Evolutionary conservation across 2,329 filamentous ascomycete genomes (phyloP).

Genomic region (Tricladium varicosporioides): DNA sequence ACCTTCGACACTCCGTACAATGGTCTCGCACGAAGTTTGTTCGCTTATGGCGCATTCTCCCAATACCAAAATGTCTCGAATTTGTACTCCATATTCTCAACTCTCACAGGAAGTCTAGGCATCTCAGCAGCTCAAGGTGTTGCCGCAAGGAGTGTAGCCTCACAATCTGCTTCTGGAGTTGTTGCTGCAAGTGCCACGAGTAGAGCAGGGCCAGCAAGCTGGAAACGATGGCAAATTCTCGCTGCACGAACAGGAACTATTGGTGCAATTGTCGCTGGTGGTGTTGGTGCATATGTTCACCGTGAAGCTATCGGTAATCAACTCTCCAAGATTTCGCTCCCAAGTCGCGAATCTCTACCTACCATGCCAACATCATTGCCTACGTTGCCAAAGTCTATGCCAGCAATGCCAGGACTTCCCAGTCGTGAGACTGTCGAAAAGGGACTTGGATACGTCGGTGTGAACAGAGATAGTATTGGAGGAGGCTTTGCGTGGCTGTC

Average conservation of each 20-base stretch:
- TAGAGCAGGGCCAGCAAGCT: constrained; percentile 32
- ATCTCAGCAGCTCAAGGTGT: constrained; percentile 16
- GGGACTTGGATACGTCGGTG: constrained; percentile 43
- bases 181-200: neutral
- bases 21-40: constrained; percentile 58
- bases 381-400: neutral
- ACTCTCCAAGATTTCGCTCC: constrained; percentile 40
- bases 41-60: constrained; percentile 58
- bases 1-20: constrained; percentile 86
- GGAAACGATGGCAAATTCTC: constrained; percentile 58
- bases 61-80: constrained; percentile 57
- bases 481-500: constrained; percentile 75
- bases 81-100: constrained; percentile 57
- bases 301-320: constrained; percentile 62
- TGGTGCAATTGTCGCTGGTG: constrained; percentile 76
- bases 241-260: constrained; percentile 81
- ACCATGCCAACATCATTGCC: constrained; percentile 41
- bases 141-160: constrained; percentile 23
- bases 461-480: constrained; percentile 58
- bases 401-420: constrained; percentile 44
- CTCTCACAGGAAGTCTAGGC: constrained; percentile 47
- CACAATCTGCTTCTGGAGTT: constrained; percentile 17
- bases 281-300: constrained; percentile 78
- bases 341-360: constrained; percentile 32
- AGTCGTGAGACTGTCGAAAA: constrained; percentile 19